Conservation (phyloP, 768 basidiomycete species). For the Pleurotus cornucopiae region DNA sequence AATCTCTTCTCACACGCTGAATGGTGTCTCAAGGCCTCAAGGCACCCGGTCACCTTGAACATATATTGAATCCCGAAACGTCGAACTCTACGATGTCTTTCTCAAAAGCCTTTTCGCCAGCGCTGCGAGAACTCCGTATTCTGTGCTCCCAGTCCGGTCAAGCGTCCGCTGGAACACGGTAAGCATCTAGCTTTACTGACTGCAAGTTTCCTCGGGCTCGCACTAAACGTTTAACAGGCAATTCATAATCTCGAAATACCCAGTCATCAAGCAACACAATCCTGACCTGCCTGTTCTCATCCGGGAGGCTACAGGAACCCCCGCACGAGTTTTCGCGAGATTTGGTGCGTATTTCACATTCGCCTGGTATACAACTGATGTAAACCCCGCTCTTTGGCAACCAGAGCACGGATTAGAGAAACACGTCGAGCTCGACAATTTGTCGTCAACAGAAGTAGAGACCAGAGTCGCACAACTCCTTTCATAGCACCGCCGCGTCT, state of each 20-base stretch:
- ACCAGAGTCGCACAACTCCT: conserved; percentile 65
- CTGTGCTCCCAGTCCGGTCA: conserved; percentile 74
- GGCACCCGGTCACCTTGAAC: too few relatives aligned
- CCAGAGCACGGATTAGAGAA: conserved; percentile 78
- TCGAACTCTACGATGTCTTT: conserved; percentile 46
- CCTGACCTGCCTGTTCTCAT: conserved; percentile 84
- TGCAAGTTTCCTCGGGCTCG: background rate
- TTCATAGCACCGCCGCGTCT: conserved; percentile 25
- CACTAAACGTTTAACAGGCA: conserved; percentile 43
- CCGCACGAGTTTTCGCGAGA: conserved; percentile 79
- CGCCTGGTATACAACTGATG: conserved; percentile 10
- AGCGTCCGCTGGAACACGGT: conserved; percentile 81
- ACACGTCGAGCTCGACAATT: conserved; percentile 75
- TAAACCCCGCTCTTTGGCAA: background rate
- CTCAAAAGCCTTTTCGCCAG: conserved; percentile 70
- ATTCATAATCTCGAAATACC: conserved; percentile 74
- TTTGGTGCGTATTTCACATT: conserved; percentile 57
- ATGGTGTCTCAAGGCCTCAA: too few relatives aligned
- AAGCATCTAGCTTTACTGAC: conserved; percentile 11
- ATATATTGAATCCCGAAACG: background rate
- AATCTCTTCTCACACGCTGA: background rate
- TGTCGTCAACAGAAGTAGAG: conserved; percentile 69
- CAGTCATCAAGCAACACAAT: conserved; percentile 74
- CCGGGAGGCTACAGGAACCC: conserved; percentile 74
- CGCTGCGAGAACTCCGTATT: conserved; percentile 76